Base-by-base conservation (phyloP, 139 green algal genomes). In the Astrephomene gubernaculifera region DNA sequence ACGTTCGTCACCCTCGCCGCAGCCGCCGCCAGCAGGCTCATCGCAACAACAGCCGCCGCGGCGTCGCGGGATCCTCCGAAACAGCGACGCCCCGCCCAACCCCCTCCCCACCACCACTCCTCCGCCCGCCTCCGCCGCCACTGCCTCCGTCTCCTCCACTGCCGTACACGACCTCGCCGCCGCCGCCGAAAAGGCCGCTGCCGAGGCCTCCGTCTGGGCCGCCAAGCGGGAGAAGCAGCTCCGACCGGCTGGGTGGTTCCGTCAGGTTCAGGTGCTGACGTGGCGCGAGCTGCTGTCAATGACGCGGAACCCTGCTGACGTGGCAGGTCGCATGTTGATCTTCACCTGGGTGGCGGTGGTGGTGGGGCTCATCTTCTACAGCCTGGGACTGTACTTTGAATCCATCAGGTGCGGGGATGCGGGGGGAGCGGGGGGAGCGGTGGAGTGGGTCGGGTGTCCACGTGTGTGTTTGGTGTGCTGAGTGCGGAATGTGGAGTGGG, bases 251-350 rank as follows among this genome's bases (percentile, higher is more conserved):
- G 76, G 76, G 2, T 83, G 76, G 76, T 4, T 72, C 14, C 39
- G 73, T 4, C 57, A 83, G 60, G 76, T 83, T 14, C 31, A 60
- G 21, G 80, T 87, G 44, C 81, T 95, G 83, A 65, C 89, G 61
- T 91, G 86, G 80, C 86, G 92, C 35, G 89, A 91, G 79, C 49
- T 89, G 29, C 54, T 90, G 75, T 63, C 87, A 4, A 82, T 93
- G 25, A 94, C 90, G 7, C 89, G 93, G 84, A 95, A 95, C 89
- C 93, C 93, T 38, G 92, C 91, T 24, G 93, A 95, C 83, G 90
- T 94, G 44, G 89, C 93, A 38, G 90, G 88, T 2, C 91, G 93
- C 75, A 93, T 92, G 82, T 84, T 96, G 10, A 92, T 92, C 43
- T 95, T 94, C 72, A 76, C 80, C 31, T 96, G 91, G 90, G 86